Conservation (phyloP, 495 filamentous ascomycete species). For the Saxophila tyrrhenica region DNA sequence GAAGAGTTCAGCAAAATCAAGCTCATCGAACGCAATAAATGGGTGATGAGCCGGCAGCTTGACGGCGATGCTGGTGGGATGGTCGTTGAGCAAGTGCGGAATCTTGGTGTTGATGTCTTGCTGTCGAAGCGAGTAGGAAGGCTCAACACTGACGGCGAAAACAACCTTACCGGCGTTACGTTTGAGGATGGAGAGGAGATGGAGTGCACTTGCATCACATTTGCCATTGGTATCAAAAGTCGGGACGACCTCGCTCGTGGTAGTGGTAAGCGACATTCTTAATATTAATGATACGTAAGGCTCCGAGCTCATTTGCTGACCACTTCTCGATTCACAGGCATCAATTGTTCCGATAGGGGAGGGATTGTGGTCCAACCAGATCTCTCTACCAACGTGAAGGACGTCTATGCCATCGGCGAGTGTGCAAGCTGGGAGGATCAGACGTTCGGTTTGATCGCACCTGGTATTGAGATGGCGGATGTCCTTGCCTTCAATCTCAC, state of each 20-base stretch:
- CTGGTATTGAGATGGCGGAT: constrained; percentile 94
- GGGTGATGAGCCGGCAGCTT: constrained; percentile 79
- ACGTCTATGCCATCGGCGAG: constrained; percentile 87
- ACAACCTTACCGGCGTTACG: constrained; percentile 59
- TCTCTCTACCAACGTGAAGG: constrained; percentile 57
- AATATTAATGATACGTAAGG: neutral
- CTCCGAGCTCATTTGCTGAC: neutral
- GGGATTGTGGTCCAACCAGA: constrained; percentile 67
- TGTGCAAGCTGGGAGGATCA: constrained; percentile 91
- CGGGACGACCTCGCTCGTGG: constrained; percentile 63
- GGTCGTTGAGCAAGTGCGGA: constrained; percentile 72
- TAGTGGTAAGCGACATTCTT: neutral
- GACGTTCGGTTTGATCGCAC: constrained; percentile 88
- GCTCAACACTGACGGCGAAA: constrained; percentile 56
- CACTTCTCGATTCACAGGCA: constrained; percentile 41
- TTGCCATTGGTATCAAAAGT: constrained; percentile 82
- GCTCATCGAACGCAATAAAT: constrained; percentile 79
- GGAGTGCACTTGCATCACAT: constrained; percentile 76
- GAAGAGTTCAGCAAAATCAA: constrained; percentile 66
- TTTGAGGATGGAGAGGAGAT: constrained; percentile 82
- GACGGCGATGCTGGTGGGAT: constrained; percentile 74
- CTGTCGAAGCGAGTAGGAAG: constrained; percentile 64
- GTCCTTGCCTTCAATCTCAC: constrained; percentile 92
- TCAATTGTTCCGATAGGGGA: constrained; percentile 63
- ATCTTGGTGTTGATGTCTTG: constrained; percentile 74